Evolutionary conservation across 106 monocot genomes (phyloP), one percentile per base, ranked within the genome.

Genomic region (Chionographis japonica): DNA sequence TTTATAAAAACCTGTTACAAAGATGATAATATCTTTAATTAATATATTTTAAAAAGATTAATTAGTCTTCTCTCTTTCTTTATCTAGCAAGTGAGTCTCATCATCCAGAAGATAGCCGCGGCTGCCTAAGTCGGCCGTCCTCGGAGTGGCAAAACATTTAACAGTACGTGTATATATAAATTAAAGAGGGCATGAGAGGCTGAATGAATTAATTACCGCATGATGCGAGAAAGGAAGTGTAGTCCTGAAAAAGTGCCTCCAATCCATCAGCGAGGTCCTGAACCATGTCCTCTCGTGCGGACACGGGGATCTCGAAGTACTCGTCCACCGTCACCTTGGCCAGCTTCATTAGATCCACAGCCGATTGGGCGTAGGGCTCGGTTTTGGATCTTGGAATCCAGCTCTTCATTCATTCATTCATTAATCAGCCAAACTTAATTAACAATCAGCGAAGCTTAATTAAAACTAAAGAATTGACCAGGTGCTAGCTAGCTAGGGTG

Each of bases 301-400:
- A 52, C 52, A 86, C 79, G 17, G 86, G 95, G 40, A 89, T 92
- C 75, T 89, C 79, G 50, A 85, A 86, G 76, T 89, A 97, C 16
- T 97, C 95, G 12, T 92, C 92, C 16, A 87, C 82, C 10, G 86
- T 89, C 61, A 76, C 68, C 73, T 84, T 92, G 5, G 86, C 86
- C 67, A 97, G 54, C 62, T 83, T 97, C 71, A 97, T 82, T 42
- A 97, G 53, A 65, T 92, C 92, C 50, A 86, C 78, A 0, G 80
- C 89, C 4, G 91, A 92, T 35, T 76, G 81, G 3, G 91, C 88
- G 38, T 84, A 81, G 14, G 81, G 67, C 58, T 95, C 95, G 11
- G 58, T 14, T 65, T 95, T 89, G 6, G 91, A 78, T 58, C 74
- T 92, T 2, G 86, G 82, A 16, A 72, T 84, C 95, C 95, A 97